phyloP scores from a whole-genome alignment of 2,329 filamentous ascomycete species.

The Stagonosporopsis rhizophila region DNA sequence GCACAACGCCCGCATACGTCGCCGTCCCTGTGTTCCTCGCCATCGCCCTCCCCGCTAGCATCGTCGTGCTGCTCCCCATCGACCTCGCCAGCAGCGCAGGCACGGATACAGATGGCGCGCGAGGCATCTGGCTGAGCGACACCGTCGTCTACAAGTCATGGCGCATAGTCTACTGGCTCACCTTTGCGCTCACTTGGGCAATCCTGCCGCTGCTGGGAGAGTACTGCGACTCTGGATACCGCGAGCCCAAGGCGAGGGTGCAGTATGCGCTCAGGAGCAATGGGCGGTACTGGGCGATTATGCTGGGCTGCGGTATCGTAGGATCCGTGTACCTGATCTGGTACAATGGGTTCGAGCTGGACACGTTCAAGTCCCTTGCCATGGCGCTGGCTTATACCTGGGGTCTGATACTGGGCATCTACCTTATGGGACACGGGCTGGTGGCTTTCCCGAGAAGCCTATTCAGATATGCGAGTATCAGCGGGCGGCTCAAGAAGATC shows the following conservation, averaged over 20 bases:
- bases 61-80: conserved; percentile 91
- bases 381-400: conserved; percentile 97
- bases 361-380: conserved; percentile 79
- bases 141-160: conserved; percentile 83
- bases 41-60: conserved; percentile 89
- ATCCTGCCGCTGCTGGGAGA: conserved; percentile 93
- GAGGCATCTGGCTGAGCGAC: conserved; percentile 87
- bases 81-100: conserved; percentile 88
- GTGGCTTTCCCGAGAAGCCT: conserved; percentile 87
- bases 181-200: conserved; percentile 92
- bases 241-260: conserved; percentile 80
- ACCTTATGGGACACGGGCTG: conserved; percentile 95
- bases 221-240: conserved; percentile 92
- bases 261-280: conserved; percentile 87
- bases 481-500: conserved; percentile 74
- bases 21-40: conserved; percentile 93
- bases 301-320: conserved; percentile 72
- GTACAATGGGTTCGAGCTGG: conserved; percentile 74
- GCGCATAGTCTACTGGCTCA: conserved; percentile 97
- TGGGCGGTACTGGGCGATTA: conserved; percentile 84
- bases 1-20: conserved; percentile 88
- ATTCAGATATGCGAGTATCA: conserved; percentile 79
- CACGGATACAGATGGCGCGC: conserved; percentile 71
- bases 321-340: conserved; percentile 85
- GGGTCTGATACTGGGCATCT: conserved; percentile 90